Conservation (phyloP, 1,284 basidiomycete species). For the Irpex sp. region DNA sequence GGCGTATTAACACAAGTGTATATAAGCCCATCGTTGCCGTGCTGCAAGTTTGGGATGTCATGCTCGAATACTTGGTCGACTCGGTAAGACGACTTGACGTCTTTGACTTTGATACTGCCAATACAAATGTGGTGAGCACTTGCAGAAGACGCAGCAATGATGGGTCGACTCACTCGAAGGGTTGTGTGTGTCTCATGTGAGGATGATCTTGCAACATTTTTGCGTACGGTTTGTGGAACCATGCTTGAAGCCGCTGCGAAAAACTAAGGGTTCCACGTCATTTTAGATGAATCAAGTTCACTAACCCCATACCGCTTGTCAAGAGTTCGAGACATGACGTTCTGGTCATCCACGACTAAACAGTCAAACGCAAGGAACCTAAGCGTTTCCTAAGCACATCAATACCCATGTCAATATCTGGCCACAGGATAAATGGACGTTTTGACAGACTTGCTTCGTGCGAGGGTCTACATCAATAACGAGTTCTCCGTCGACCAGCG, state of each 20-base stretch:
- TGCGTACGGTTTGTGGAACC: slow-evolving; percentile 79
- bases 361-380: slow-evolving; percentile 92
- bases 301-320: slow-evolving; percentile 88
- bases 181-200: slow-evolving; percentile 55
- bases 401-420: slow-evolving; percentile 9
- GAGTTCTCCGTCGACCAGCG: slow-evolving; percentile 91
- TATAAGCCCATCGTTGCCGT: slow-evolving; percentile 95
- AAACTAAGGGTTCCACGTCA: slow-evolving; percentile 6
- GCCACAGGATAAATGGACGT: not conserved
- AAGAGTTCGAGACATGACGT: slow-evolving; percentile 80
- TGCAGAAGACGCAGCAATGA: not conserved
- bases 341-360: slow-evolving; percentile 81
- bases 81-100: slow-evolving; percentile 86
- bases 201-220: slow-evolving; percentile 69
- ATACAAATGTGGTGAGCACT: slow-evolving; percentile 5
- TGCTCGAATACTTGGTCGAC: slow-evolving; percentile 81
- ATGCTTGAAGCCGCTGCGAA: slow-evolving; percentile 71
- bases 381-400: slow-evolving; percentile 56
- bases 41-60: slow-evolving; percentile 85
- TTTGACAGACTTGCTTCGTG: slow-evolving; percentile 52
- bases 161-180: slow-evolving; percentile 71
- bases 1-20: slow-evolving; percentile 88
- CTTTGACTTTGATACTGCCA: slow-evolving; percentile 68
- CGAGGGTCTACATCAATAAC: slow-evolving; percentile 84
- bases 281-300: slow-evolving; percentile 8